Conservation (phyloP, 2,329 filamentous ascomycete species). For the Fonsecaea erecta region DNA sequence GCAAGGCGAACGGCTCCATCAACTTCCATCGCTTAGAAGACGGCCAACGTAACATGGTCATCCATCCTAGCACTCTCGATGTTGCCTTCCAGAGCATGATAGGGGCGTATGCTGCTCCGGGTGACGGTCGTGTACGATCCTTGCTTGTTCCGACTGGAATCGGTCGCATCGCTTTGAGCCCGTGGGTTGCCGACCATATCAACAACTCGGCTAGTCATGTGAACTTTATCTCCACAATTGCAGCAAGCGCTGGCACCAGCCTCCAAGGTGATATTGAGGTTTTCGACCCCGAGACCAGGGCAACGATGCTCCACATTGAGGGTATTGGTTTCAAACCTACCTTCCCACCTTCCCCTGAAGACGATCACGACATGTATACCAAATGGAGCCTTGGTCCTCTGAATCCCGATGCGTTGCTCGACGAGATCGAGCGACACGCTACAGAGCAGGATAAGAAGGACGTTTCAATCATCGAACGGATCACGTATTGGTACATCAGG, state of each 20-base stretch:
- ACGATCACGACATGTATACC: constrained; percentile 7
- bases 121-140: background rate
- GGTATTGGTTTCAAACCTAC: constrained; percentile 7
- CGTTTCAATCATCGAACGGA: constrained; percentile 5
- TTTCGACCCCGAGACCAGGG: constrained; percentile 14
- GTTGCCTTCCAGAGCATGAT: constrained; percentile 1
- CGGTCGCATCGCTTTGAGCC: constrained; percentile 1
- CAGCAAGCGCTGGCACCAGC: constrained; percentile 14
- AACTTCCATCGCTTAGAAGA: background rate
- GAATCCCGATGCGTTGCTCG: constrained; percentile 7
- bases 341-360: background rate
- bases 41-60: background rate
- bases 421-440: constrained; percentile 5
- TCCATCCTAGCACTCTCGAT: background rate
- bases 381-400: background rate
- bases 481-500: constrained; percentile 13
- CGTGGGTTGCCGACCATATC: background rate
- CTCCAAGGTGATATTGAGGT: constrained; percentile 19
- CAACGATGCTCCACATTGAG: constrained; percentile 11
- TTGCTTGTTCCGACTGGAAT: background rate
- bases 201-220: constrained; percentile 12
- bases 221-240: constrained; percentile 13
- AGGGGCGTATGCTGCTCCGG: background rate
- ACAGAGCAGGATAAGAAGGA: constrained; percentile 11
- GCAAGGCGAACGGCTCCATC: background rate